phyloP scores from a whole-genome alignment of 306 rosid species.

The Macrotyloma uniflorum region DNA sequence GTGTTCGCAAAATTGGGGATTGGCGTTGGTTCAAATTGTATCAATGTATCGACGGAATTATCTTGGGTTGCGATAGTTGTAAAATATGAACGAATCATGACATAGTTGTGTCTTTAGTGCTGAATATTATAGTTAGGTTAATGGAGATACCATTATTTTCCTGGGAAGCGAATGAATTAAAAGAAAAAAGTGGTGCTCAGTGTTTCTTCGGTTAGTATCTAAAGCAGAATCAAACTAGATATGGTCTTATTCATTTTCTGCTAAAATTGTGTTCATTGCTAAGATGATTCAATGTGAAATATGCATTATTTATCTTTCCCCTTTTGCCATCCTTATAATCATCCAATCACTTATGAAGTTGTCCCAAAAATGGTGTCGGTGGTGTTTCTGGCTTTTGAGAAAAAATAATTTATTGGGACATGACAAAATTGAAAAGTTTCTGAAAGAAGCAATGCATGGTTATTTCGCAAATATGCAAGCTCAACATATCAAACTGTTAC shows the following conservation, averaged over 20 bases:
- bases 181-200: neutral
- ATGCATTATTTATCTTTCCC: neutral
- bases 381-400: neutral
- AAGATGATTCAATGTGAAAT: constrained; percentile 5
- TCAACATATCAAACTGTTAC: neutral
- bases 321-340: constrained; percentile 1
- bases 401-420: neutral
- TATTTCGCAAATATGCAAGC: constrained; percentile 9
- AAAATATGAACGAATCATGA: constrained; percentile 16
- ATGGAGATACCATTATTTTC: constrained; percentile 28
- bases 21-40: constrained; percentile 10
- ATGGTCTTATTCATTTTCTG: constrained; percentile 5
- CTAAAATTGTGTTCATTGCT: constrained; percentile 17
- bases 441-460: constrained; percentile 9
- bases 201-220: constrained; percentile 12
- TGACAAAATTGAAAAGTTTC: constrained; percentile 25
- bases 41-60: neutral
- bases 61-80: neutral
- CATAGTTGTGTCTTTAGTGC: constrained; percentile 10
- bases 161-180: constrained; percentile 11
- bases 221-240: constrained; percentile 10
- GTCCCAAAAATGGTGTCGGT: constrained; percentile 14
- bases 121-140: neutral
- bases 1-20: constrained; percentile 24
- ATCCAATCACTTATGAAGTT: neutral